Evolutionary conservation across 306 rosid genomes (phyloP).

Genomic region (Citrullus colocynthis): DNA sequence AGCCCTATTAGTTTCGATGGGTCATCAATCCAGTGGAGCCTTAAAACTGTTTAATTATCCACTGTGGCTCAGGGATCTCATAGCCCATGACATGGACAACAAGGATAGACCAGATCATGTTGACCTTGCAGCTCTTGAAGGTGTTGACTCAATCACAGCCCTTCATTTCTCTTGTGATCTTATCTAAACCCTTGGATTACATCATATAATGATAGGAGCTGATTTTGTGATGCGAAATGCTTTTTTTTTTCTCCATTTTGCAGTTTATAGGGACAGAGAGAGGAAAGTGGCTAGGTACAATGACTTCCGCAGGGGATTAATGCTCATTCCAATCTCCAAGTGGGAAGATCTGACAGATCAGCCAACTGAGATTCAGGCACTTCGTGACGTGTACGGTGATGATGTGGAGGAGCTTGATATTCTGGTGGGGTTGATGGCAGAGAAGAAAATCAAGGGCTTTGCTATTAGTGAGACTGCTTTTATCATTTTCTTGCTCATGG

Average conservation of each 20-base stretch:
- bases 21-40: conserved; percentile 2
- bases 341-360: conserved; percentile 64
- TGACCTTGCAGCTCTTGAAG: conserved; percentile 1
- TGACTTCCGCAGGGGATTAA: conserved; percentile 44
- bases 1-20: neutral
- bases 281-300: conserved; percentile 59
- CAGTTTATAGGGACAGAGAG: conserved; percentile 69
- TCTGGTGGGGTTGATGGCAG: conserved; percentile 50
- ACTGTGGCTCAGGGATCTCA: neutral
- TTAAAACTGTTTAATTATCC: neutral
- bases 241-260: neutral
- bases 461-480: conserved; percentile 66
- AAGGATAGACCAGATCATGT: neutral
- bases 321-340: conserved; percentile 52
- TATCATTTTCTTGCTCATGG: conserved; percentile 43
- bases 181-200: neutral
- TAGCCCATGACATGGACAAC: neutral
- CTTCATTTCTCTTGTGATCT: neutral
- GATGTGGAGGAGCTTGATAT: conserved; percentile 62
- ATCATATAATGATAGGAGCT: neutral
- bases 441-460: conserved; percentile 63
- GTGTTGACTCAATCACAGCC: neutral
- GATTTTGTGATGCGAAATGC: too few relatives aligned
- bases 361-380: conserved; percentile 23
- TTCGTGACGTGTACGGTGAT: conserved; percentile 45